These are phyloP conservation scores for Leccinum fuscescens DNA, from an alignment of 1,284 basidiomycete species.

Conservation along the genomic window DNA sequence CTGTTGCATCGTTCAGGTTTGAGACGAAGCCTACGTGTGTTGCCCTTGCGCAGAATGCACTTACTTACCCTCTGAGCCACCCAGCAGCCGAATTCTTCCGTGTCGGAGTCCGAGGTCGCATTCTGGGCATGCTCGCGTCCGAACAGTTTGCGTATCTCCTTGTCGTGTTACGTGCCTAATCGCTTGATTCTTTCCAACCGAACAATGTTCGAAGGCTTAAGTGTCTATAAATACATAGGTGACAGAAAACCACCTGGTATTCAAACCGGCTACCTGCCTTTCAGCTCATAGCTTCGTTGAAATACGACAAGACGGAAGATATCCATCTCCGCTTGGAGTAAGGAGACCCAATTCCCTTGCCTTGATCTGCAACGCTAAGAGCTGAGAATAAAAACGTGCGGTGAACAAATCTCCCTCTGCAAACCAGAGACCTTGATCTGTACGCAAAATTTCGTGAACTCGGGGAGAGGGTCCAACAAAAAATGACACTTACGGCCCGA, in stretches of 20 bases:
- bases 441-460: background rate
- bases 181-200: too few species aligned
- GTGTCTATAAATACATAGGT: background rate
- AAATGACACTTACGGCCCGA: conserved; percentile 9
- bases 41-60: too few species aligned
- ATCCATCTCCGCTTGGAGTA: background rate
- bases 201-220: too few species aligned
- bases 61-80: too few species aligned
- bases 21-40: too few species aligned
- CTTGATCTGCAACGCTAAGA: conserved; percentile 15
- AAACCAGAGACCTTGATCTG: conserved; percentile 18
- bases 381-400: conserved; percentile 12
- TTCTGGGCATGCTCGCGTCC: too few species aligned
- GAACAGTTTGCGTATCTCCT: too few species aligned
- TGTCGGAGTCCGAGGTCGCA: too few species aligned
- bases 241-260: background rate
- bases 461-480: background rate
- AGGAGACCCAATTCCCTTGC: conserved; percentile 10
- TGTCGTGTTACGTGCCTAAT: too few species aligned
- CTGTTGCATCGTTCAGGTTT: too few species aligned
- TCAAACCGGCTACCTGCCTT: background rate
- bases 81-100: too few species aligned
- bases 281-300: background rate
- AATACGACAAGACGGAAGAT: background rate
- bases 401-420: conserved; percentile 13